Base-by-base conservation (phyloP, 176 grass and related monocot species). In the Rhipidocladum racemiflorum region DNA sequence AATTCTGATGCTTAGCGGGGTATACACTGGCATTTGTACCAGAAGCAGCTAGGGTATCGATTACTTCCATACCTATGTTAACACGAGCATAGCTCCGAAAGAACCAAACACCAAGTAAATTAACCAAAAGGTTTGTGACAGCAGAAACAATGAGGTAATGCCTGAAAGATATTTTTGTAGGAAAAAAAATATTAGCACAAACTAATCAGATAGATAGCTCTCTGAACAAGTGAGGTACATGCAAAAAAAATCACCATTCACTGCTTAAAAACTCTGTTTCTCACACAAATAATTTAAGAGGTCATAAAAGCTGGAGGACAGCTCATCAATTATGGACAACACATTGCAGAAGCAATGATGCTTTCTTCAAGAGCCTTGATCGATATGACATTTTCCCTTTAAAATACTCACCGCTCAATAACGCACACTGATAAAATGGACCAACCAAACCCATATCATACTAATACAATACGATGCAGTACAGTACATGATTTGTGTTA, bases 101-200 rank as follows among this genome's bases (percentile, higher is more conserved):
- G 74, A 97, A 97, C 95, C 95, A 97, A 81, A 97, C 95, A 63
- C 95, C 95, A 68, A 97, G 83, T 73, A 98, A 77, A 79, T 98
- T 98, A 78, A 98, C 96, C 82, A 98, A 93, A 86, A 98, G 92
- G 64, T 98, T 93, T 60, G 96, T 93, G 32, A 98, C 92, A 51
- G 96, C 96, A 70, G 96, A 98, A 50, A 98, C 68, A 87, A 98
- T 91, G 45, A 95, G 88, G 77, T 98, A 98, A 57, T 95, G 96
- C 89, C 96, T 98, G 85, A 49, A 80, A 60, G 4, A 54, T 50
- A 53, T 32, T 77, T 51, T 92, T 49, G 6, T 9, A 4, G 55
- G 23, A 0, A 71, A 20, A 24, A 34, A 34, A 34, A 1, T 70
- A 35, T 85, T 27, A 77, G 77, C 35, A 63, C 11, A 18, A 62